Evolutionary conservation across 495 filamentous ascomycete species (phyloP), one percentile per base, ranked within the genome.

Genomic region (Neurospora sp.): DNA sequence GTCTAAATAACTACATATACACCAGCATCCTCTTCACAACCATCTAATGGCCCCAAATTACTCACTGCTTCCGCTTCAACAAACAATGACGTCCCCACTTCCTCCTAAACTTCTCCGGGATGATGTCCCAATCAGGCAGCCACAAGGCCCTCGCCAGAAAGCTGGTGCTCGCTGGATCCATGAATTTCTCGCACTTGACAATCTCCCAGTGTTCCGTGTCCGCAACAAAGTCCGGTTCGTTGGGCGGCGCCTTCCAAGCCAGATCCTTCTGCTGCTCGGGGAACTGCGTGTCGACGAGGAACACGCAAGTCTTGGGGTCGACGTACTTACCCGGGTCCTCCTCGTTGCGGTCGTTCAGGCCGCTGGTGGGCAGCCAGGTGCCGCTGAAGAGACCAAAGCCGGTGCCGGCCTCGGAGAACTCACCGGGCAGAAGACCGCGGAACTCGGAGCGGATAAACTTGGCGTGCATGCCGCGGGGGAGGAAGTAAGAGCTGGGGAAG

Each of bases 381-480:
- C 93, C 94, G 40, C 91, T 83, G 77, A 91, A 90, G 75, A 94
- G 84, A 12, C 86, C 88, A 70, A 85, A 88, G 27, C 86, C 87
- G 16, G 78, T 85, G 16, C 85, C 83, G 3, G 89, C 91, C 80
- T 93, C 91, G 20, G 87, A 86, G 79, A 98, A 99, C 78, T 96
- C 92, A 5, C 96, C 96, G 2, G 96, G 96, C 35, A 99, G 85
- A 46, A 99, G 82, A 11, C 96, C 96, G 37, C 87, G 85, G 82
- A 99, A 99, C 73, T 93, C 93, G 76, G 92, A 96, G 75, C 91
- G 91, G 70, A 99, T 84, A 76, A 97, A 98, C 74, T 93, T 96
- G 73, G 92, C 92, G 53, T 87, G 88, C 86, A 94, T 91, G 61
- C 86, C 86, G 8, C 89, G 80, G 0, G 96, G 96, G 1, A 99